These are phyloP conservation scores for Aspergillus pseudoviridinutans DNA, from an alignment of 2,329 filamentous ascomycete genomes.

Conservation along the genomic window DNA sequence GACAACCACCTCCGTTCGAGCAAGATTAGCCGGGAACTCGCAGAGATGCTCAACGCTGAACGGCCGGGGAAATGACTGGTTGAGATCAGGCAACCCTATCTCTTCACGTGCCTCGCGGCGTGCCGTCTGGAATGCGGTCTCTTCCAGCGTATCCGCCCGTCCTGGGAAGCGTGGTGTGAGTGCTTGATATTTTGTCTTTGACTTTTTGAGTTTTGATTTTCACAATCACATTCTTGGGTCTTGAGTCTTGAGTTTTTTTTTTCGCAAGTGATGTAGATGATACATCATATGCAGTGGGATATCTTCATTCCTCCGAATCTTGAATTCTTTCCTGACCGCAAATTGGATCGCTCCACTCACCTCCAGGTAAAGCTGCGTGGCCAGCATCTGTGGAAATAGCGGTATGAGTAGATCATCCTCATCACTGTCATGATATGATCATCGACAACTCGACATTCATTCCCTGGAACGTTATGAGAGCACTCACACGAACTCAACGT, in stretches of 20 bases:
- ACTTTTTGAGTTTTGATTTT: background rate
- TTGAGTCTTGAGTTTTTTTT: background rate
- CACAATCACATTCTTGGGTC: background rate
- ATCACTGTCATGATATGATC: background rate
- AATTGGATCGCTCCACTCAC: constrained; percentile 50
- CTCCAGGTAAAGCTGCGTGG: constrained; percentile 82
- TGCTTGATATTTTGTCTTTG: background rate
- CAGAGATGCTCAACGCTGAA: constrained; percentile 87
- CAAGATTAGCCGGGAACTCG: constrained; percentile 71
- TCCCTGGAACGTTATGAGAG: background rate
- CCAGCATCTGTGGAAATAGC: constrained; percentile 54
- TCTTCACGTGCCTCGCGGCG: constrained; percentile 89
- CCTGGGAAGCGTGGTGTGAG: constrained; percentile 7
- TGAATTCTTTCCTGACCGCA: background rate
- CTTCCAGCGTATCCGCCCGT: constrained; percentile 52
- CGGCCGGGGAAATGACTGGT: constrained; percentile 67
- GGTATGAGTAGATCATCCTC: background rate
- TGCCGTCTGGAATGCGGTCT: constrained; percentile 71
- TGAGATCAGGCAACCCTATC: constrained; percentile 73
- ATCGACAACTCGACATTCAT: background rate
- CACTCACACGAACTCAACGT: constrained; percentile 54
- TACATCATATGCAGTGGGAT: background rate
- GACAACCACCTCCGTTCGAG: constrained; percentile 69
- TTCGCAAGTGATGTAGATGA: background rate
- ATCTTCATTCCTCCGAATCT: background rate